Evolutionary conservation across 1,284 basidiomycete genomes (phyloP).

Genomic region (Marasmius sp.): DNA sequence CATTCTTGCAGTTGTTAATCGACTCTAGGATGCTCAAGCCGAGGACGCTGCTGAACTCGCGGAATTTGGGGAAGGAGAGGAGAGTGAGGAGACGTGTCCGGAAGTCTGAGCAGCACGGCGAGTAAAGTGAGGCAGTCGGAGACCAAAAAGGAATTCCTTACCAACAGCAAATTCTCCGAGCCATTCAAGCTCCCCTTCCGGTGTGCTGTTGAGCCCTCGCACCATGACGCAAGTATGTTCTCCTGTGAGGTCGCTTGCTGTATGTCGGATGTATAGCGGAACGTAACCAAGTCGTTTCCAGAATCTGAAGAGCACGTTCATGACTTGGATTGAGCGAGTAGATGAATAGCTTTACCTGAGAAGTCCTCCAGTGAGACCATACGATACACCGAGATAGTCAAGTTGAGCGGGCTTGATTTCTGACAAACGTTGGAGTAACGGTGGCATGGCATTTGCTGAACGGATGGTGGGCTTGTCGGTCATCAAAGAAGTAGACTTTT

Average conservation of each 20-base stretch:
- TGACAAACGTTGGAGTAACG: slow-evolving; percentile 87
- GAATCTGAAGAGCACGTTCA: slow-evolving; percentile 54
- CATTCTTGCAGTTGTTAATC: slow-evolving; percentile 54
- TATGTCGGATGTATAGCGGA: slow-evolving; percentile 93
- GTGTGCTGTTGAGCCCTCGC: slow-evolving; percentile 73
- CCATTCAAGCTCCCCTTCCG: slow-evolving; percentile 72
- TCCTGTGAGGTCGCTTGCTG: slow-evolving; percentile 92
- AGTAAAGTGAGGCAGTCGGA: neutral
- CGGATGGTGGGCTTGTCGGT: slow-evolving; percentile 80
- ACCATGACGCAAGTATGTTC: slow-evolving; percentile 97
- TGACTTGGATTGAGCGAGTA: neutral
- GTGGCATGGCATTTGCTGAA: slow-evolving; percentile 82
- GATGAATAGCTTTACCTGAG: slow-evolving; percentile 54
- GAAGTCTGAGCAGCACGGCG: slow-evolving; percentile 67
- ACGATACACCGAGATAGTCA: slow-evolving; percentile 96
- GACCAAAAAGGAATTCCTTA: slow-evolving; percentile 28
- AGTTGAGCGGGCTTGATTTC: slow-evolving; percentile 90
- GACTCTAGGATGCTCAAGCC: slow-evolving; percentile 90
- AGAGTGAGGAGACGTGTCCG: slow-evolving; percentile 87
- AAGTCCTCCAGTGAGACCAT: slow-evolving; percentile 88
- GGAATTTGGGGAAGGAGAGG: slow-evolving; percentile 87
- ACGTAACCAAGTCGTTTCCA: slow-evolving; percentile 95
- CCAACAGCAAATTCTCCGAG: slow-evolving; percentile 89
- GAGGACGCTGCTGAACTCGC: slow-evolving; percentile 87
- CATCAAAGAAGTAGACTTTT: slow-evolving; percentile 52